A percentile compares a stretch with the other conserved stretches of the same genome.
phyloP scores from a whole-genome alignment of 495 filamentous ascomycete genomes.

The Podospora appendiculata region DNA sequence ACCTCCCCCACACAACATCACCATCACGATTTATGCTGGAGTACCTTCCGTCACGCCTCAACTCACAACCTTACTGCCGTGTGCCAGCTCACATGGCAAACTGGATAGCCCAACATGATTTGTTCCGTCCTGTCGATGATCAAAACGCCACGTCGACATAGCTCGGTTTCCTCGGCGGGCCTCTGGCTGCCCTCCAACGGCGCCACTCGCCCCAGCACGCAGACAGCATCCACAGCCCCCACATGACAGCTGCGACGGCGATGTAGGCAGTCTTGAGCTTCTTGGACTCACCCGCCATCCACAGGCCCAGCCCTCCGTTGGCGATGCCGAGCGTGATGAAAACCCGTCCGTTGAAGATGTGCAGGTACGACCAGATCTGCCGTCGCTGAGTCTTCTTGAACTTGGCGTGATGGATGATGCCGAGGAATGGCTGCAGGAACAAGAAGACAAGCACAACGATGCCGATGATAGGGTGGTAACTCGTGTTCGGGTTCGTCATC shows the following conservation, averaged over 20 bases:
- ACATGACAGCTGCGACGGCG: constrained; percentile 23
- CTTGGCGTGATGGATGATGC: constrained; percentile 52
- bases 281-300: constrained; percentile 28
- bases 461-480: constrained; percentile 48
- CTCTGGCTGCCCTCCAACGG: constrained; percentile 5
- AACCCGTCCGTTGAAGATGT: constrained; percentile 61
- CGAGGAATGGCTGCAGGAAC: constrained; percentile 53
- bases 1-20: too few relatives aligned
- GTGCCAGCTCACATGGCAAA: neutral
- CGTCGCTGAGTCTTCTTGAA: constrained; percentile 40
- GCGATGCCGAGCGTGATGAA: constrained; percentile 56
- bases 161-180: neutral
- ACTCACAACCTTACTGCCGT: too few relatives aligned
- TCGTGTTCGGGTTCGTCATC: constrained; percentile 19
- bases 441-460: constrained; percentile 47
- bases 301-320: constrained; percentile 60
- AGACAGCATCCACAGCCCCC: constrained; percentile 24
- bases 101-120: neutral
- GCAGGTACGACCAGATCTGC: constrained; percentile 45
- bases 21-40: too few relatives aligned
- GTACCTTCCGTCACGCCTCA: too few relatives aligned
- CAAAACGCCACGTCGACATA: too few relatives aligned
- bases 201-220: constrained; percentile 15
- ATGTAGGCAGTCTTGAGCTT: constrained; percentile 27
- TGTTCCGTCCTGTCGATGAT: neutral